These are phyloP conservation scores for Paecilomyces sp. DNA, from an alignment of 2,329 filamentous ascomycete genomes.

Conservation along the genomic window DNA sequence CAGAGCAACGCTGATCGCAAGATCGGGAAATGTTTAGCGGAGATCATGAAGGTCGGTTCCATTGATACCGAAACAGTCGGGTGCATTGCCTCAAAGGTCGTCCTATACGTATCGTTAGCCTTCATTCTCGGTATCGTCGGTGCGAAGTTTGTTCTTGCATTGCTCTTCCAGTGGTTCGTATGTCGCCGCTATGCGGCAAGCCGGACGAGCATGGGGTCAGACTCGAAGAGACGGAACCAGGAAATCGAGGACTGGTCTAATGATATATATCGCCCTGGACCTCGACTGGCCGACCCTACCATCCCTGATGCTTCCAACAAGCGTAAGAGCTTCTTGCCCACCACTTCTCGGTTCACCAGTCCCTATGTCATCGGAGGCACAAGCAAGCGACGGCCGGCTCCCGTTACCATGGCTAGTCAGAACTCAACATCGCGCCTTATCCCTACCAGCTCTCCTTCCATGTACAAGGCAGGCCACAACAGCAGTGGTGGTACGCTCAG, in stretches of 20 bases:
- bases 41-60: slow-evolving; percentile 92
- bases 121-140: slow-evolving; percentile 87
- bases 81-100: slow-evolving; percentile 94
- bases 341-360: slow-evolving; percentile 88
- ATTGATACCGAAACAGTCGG: slow-evolving; percentile 95
- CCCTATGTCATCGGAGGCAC: slow-evolving; percentile 70
- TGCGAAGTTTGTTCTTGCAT: slow-evolving; percentile 78
- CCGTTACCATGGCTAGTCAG: slow-evolving; percentile 95
- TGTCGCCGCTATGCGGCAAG: slow-evolving; percentile 74
- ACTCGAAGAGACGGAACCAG: slow-evolving; percentile 75
- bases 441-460: slow-evolving; percentile 51
- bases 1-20: slow-evolving; percentile 72
- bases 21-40: slow-evolving; percentile 76
- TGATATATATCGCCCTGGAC: slow-evolving; percentile 89
- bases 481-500: slow-evolving; percentile 51
- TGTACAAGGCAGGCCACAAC: slow-evolving; percentile 59
- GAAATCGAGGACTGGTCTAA: slow-evolving; percentile 98
- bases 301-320: slow-evolving; percentile 69
- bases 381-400: slow-evolving; percentile 48
- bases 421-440: slow-evolving; percentile 66
- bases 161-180: slow-evolving; percentile 95
- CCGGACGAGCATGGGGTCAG: slow-evolving; percentile 75
- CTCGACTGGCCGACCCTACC: slow-evolving; percentile 68
- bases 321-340: slow-evolving; percentile 81
- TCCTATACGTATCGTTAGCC: slow-evolving; percentile 84